Conservation (phyloP, 2,329 filamentous ascomycete genomes). For the Meredithiella fracta region DNA sequence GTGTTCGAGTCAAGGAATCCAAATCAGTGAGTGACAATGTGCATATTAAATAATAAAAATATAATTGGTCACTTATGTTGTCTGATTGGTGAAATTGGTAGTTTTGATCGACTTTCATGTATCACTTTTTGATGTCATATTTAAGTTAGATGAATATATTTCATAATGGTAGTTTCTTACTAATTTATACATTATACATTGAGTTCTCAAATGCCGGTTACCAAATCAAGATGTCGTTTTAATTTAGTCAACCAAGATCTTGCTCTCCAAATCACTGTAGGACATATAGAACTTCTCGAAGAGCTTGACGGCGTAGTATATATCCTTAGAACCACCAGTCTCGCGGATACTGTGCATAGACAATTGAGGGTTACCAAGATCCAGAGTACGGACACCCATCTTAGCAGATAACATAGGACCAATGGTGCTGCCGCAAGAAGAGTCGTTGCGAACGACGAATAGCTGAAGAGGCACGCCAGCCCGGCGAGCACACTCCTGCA, state of each 20-base stretch:
- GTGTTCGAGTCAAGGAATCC: too few species aligned
- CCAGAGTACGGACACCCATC: slow-evolving; percentile 73
- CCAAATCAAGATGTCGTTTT: not conserved
- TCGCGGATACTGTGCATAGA: slow-evolving; percentile 97
- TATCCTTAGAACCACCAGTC: slow-evolving; percentile 74
- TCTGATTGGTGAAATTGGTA: too few species aligned
- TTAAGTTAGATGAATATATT: too few species aligned
- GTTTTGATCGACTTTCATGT: too few species aligned
- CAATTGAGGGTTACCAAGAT: slow-evolving; percentile 84
- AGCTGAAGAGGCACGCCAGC: slow-evolving; percentile 76
- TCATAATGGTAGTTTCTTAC: too few species aligned
- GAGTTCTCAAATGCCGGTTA: too few species aligned
- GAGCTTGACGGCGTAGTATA: slow-evolving; percentile 68
- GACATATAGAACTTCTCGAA: slow-evolving; percentile 78
- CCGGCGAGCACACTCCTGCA: slow-evolving; percentile 68
- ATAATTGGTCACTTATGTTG: too few species aligned
- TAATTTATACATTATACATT: too few species aligned
- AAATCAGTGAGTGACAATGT: too few species aligned
- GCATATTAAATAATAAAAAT: too few species aligned
- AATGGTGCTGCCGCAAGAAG: slow-evolving; percentile 86
- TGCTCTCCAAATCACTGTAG: slow-evolving; percentile 68
- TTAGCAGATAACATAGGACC: slow-evolving; percentile 88
- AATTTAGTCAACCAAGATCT: slow-evolving; percentile 61
- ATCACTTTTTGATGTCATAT: too few species aligned
- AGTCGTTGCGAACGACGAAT: slow-evolving; percentile 93